Percentiles rank a stretch among this genome's conserved stretches.
Evolutionary conservation across 768 basidiomycete species (phyloP).

Genomic region (Panaeolus papilionaceus): DNA sequence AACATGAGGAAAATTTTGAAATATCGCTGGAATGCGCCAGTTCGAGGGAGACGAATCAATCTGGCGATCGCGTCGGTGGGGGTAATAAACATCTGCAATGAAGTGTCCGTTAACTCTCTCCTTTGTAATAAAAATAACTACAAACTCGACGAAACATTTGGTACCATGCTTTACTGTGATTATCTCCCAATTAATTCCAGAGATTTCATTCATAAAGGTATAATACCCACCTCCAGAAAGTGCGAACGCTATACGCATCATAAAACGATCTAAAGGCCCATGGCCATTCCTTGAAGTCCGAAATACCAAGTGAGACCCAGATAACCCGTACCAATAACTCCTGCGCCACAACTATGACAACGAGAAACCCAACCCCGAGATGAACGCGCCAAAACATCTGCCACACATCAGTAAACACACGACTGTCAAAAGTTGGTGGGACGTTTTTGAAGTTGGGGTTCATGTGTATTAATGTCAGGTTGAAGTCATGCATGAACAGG

Average conservation of each 20-base stretch:
- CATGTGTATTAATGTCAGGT: slow-evolving; percentile 13
- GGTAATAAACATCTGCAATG: slow-evolving; percentile 13
- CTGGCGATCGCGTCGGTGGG: neutral
- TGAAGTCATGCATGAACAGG: slow-evolving; percentile 14
- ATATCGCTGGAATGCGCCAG: neutral
- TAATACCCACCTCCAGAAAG: slow-evolving; percentile 39
- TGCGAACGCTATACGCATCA: slow-evolving; percentile 40
- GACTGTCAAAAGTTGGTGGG: neutral
- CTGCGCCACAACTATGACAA: slow-evolving; percentile 5
- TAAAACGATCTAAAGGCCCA: slow-evolving; percentile 33
- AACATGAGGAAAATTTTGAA: slow-evolving; percentile 32
- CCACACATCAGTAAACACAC: neutral
- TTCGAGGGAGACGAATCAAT: slow-evolving; percentile 8
- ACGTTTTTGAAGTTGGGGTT: slow-evolving; percentile 17
- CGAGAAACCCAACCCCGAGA: slow-evolving; percentile 12
- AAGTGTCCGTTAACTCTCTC: neutral
- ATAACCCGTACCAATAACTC: slow-evolving; percentile 16
- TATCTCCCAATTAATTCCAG: neutral
- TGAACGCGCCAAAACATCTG: neutral
- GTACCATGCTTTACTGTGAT: slow-evolving; percentile 18
- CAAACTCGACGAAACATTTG: slow-evolving; percentile 20
- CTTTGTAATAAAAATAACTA: neutral
- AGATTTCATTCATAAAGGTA: neutral
- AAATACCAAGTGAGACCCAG: slow-evolving; percentile 21
- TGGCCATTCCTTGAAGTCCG: slow-evolving; percentile 34